phyloP scores from a whole-genome alignment of 2,329 filamentous ascomycete species.

The Mariannaea elegans region DNA sequence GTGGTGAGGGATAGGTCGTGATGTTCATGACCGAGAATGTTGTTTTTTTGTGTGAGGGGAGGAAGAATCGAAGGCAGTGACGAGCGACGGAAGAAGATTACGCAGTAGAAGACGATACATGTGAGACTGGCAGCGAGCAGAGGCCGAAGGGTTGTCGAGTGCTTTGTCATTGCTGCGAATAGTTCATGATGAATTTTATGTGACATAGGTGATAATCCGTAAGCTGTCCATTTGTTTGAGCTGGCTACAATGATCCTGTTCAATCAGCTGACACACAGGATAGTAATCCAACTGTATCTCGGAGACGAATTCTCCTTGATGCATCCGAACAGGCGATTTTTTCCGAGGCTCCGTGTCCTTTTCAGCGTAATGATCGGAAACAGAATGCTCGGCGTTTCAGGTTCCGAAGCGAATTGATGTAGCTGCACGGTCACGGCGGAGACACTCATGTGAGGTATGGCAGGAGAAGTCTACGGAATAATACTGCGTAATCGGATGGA shows the following conservation, averaged over 20 bases:
- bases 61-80: not conserved
- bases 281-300: too few relatives aligned
- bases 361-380: not conserved
- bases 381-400: not conserved
- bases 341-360: slow-evolving; percentile 1
- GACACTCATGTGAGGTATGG: too few relatives aligned
- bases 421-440: too few relatives aligned
- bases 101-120: not conserved
- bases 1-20: slow-evolving; percentile 51
- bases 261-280: not conserved
- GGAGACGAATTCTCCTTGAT: not conserved
- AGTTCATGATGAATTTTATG: not conserved
- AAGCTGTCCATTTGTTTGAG: not conserved
- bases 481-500: too few relatives aligned
- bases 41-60: not conserved
- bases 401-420: not conserved
- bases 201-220: not conserved
- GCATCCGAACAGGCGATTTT: not conserved
- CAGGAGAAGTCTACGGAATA: too few relatives aligned
- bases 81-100: not conserved
- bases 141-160: not conserved
- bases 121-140: not conserved
- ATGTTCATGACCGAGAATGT: slow-evolving; percentile 15
- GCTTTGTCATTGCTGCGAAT: not conserved
- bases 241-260: not conserved